Evolutionary conservation across 257 asterid genomes (phyloP), one percentile per base, ranked within the genome.

Genomic region (Avicennia marina): DNA sequence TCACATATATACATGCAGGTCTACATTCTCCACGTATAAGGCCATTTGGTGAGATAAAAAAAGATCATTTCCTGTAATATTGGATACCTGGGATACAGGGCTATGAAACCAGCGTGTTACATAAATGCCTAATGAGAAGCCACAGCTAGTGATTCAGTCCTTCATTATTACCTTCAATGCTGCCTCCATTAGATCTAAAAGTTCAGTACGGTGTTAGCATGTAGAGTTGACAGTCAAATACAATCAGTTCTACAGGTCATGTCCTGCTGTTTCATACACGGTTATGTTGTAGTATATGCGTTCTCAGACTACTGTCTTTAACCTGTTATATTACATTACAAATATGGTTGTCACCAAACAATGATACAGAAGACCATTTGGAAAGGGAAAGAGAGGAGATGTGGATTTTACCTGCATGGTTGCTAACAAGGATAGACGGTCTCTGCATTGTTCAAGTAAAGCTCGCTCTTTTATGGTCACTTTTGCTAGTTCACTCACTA

Each of bases 291-390:
- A 90, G 67, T 51, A 87, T 64, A 44, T 90, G 95, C 40, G 98
- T 82, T 71, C 89, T 79, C 81, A 90, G 66, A 64, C 90, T 90
- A 72, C 78, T 78, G 67, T 82, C 94, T 65, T 82, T 86, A 43
- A 84, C 90, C 98, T 90, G 90, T 38, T 16, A 60, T 26, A 59
- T 45, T 47, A 29, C 7, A 56, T 42, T 53, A 2, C 11, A 9
- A 18, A 20, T 26, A 24, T n/a, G n/a, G 18, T 38, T 10, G 64
- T 55, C 43, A 22, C 33, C n/a, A n/a, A n/a, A n/a, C n/a, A n/a
- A n/a, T n/a, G n/a, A n/a, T n/a, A n/a, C n/a, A n/a, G n/a, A n/a
- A n/a, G n/a, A n/a, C n/a, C n/a, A n/a, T n/a, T n/a, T n/a, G 15
- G 27, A 53, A 58, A 33, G 45, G 43, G 38, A 43, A 18, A 20